Percentiles rank a stretch among this genome's conserved stretches.
These are phyloP conservation scores for Phyllosticta capitalensis DNA, from an alignment of 2,329 filamentous ascomycete genomes.

Conservation along the genomic window DNA sequence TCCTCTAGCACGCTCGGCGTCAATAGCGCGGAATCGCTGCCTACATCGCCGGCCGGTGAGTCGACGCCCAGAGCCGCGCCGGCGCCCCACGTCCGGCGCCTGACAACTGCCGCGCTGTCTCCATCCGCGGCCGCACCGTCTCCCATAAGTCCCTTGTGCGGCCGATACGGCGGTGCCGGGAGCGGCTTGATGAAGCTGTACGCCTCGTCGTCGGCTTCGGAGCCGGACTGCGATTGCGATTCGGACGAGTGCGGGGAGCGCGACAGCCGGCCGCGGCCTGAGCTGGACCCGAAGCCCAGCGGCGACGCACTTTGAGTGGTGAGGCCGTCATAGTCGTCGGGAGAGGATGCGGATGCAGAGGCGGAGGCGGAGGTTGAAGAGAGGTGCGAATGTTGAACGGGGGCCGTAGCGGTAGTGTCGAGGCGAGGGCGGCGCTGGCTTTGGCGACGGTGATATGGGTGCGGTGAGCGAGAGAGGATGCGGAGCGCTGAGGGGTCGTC, in stretches of 20 bases:
- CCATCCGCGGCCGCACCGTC: neutral
- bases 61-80: neutral
- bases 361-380: neutral
- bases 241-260: neutral
- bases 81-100: neutral
- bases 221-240: conserved; percentile 68
- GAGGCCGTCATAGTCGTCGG: conserved; percentile 1
- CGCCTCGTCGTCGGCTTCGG: conserved; percentile 90
- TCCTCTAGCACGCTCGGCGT: conserved; percentile 40
- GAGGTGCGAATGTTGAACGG: neutral
- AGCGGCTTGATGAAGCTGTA: conserved; percentile 65
- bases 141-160: conserved; percentile 61
- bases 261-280: neutral
- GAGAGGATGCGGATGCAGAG: neutral
- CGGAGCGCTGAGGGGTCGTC: conserved; percentile 16
- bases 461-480: conserved; percentile 28
- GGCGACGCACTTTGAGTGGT: neutral
- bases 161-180: conserved; percentile 63
- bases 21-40: conserved; percentile 25
- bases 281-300: neutral
- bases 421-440: neutral
- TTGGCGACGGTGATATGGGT: conserved; percentile 27
- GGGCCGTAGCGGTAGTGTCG: neutral
- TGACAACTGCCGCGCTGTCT: neutral
- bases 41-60: neutral